These are phyloP conservation scores for Ulota crispa DNA, from an alignment of 225 moss, liverwort and hornwort species.

Conservation along the genomic window DNA sequence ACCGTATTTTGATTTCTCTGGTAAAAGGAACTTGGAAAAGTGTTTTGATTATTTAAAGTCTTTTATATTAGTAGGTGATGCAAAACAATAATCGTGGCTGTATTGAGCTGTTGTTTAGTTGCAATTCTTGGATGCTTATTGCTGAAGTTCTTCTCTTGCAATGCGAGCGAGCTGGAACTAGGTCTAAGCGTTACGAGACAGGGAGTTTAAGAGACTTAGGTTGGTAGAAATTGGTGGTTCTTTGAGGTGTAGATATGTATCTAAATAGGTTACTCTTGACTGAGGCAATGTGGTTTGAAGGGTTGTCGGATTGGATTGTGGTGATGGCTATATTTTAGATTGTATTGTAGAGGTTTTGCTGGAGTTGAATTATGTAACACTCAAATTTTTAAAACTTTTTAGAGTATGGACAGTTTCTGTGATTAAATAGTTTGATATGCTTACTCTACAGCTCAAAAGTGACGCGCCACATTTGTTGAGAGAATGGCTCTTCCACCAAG, in stretches of 20 bases:
- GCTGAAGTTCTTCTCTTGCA: background rate
- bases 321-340: background rate
- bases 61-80: background rate
- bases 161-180: background rate
- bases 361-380: background rate
- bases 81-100: background rate
- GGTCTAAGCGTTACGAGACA: background rate
- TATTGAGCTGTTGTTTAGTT: slow-evolving; percentile 4
- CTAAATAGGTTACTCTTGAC: background rate
- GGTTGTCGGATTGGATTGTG: background rate
- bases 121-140: background rate
- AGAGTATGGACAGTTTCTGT: background rate
- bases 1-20: background rate
- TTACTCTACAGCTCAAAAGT: slow-evolving; percentile 1
- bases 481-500: slow-evolving; percentile 45
- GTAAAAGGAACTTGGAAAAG: background rate
- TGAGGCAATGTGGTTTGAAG: background rate
- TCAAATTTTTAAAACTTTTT: background rate
- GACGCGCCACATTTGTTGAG: background rate
- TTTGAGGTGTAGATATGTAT: slow-evolving; percentile 6
- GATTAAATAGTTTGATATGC: slow-evolving; percentile 14
- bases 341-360: background rate
- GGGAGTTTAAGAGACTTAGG: background rate
- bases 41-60: background rate
- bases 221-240: background rate